Evolutionary conservation across 169 alveolate species (phyloP), one percentile per base, ranked within the genome.

Genomic region (Plasmodium cynomolgi): DNA sequence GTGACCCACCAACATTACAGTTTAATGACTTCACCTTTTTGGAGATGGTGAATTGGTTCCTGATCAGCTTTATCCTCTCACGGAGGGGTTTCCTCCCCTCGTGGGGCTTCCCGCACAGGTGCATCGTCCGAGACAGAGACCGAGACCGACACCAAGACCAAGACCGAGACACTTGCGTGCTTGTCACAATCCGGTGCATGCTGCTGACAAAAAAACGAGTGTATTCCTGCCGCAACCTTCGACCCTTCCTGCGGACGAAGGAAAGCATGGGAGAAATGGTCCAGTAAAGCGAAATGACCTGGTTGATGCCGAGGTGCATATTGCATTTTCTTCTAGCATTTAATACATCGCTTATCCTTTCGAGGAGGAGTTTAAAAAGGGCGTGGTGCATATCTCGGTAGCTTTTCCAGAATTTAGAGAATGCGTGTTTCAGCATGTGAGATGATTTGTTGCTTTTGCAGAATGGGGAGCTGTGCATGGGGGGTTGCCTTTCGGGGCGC

Each of bases 221-320:
- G 4, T 68, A 84, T 23, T 15, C 11, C n/a, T 34, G 17, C 5
- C 34, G 13, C 26, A 68, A 34, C 1, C 44, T 39, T 23, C 29
- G 1, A 6, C 41, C 31, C 37, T 84, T 84, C 71, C 75, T 72
- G 41, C 26, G 34, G 1, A 84, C 31, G 33, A 84, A 84, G 20
- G 11, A 84, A 2, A 84, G 0, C 20, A 62, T 58, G 39, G 54
- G 68, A 37, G 20, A 13, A 29, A 26, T 39, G 20, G 68, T 71
- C 92, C 92, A 23, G 15, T 62, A 31, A 2, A 84, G 39, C 23
- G 39, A 34, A 37, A 84, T 39, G 1, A 84, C 33, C 47, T 84
- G 92, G 26, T 84, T 84, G 8, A 84, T 68, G 17, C 92, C 75
- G 15, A 84, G 20, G 29, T 84, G 92, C 6, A 68, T n/a, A n/a